These are phyloP conservation scores for Tagetes patula DNA, from an alignment of 129 eudicot genomes.

Conservation along the genomic window DNA sequence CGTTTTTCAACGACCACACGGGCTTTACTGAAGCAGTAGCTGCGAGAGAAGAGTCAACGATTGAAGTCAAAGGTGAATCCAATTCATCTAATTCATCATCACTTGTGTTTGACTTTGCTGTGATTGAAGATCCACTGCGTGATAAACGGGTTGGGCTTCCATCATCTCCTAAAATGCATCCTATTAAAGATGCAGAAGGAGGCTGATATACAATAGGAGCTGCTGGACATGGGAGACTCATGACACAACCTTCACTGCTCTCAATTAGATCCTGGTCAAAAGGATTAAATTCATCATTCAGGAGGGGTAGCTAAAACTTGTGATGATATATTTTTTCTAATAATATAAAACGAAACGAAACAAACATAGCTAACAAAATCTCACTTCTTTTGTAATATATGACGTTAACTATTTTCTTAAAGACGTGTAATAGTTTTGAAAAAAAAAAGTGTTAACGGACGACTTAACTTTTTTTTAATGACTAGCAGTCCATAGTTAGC, in stretches of 20 bases:
- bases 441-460: neutral
- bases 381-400: neutral
- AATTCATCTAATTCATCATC: conserved; percentile 86
- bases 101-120: conserved; percentile 73
- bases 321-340: neutral
- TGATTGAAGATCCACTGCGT: conserved; percentile 57
- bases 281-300: neutral
- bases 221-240: conserved; percentile 58
- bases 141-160: conserved; percentile 42
- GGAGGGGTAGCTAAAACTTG: neutral
- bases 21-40: conserved; percentile 33
- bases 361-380: too few species aligned
- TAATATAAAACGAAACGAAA: too few species aligned
- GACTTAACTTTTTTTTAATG: neutral
- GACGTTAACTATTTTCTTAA: neutral
- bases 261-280: conserved; percentile 50
- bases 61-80: conserved; percentile 61
- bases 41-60: conserved; percentile 31
- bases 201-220: conserved; percentile 53
- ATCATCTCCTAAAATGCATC: conserved; percentile 46
- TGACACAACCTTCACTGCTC: conserved; percentile 40
- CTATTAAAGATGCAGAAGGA: conserved; percentile 51
- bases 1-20: conserved; percentile 35
- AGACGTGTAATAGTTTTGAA: neutral
- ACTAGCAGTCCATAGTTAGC: too few species aligned